A percentile compares a stretch with the other conserved stretches of the same genome.
Evolutionary conservation across 371 early-diverging fungal species (phyloP).

Genomic region (Blakeslea trispora): DNA sequence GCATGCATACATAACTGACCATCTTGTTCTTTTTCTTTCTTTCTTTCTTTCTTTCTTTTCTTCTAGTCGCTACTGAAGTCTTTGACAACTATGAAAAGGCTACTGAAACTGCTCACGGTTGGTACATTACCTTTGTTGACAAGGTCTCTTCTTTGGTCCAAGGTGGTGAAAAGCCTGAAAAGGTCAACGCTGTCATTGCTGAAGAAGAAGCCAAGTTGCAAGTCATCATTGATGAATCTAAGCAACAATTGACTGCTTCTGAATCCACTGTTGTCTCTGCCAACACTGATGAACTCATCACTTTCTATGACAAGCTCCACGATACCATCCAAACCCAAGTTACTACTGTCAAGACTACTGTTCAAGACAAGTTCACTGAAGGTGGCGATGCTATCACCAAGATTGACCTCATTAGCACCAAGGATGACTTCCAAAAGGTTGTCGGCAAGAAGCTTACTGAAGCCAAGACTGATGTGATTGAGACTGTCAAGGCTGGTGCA

Average conservation of each 20-base stretch:
- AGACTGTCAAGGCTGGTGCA: background rate
- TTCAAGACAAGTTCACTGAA: slow-evolving; percentile 1
- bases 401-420: background rate
- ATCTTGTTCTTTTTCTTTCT: background rate
- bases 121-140: background rate
- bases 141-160: background rate
- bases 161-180: slow-evolving; percentile 5
- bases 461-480: slow-evolving; percentile 1
- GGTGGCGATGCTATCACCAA: background rate
- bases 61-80: slow-evolving; percentile 3
- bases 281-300: slow-evolving; percentile 1
- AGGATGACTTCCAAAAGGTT: background rate
- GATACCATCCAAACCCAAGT: slow-evolving; percentile 7
- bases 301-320: slow-evolving; percentile 3
- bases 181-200: background rate
- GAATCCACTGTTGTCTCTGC: background rate
- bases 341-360: slow-evolving; percentile 4
- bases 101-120: background rate
- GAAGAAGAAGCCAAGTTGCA: slow-evolving; percentile 1
- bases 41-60: background rate
- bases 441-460: background rate
- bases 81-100: background rate
- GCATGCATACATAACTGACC: background rate
- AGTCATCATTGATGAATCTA: background rate
- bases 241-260: background rate